phyloP scores from a whole-genome alignment of 2,329 filamentous ascomycete genomes.

The Penicillium sp. region DNA sequence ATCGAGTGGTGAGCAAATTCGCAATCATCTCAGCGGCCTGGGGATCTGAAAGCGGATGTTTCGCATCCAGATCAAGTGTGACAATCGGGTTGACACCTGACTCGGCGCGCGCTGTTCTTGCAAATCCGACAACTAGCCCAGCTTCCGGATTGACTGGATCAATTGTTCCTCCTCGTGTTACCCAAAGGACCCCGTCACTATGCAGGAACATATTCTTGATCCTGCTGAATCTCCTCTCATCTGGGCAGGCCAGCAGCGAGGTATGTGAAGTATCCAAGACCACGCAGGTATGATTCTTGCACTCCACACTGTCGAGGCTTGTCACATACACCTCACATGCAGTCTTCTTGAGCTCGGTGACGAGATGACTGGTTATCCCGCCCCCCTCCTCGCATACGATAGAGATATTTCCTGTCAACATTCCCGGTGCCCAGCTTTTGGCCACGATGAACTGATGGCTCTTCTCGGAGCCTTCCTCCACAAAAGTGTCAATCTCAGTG shows the following conservation, averaged over 20 bases:
- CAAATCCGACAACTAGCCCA: conserved; percentile 22
- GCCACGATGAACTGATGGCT: conserved; percentile 8
- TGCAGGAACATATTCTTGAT: conserved; percentile 20
- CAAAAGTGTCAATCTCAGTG: neutral
- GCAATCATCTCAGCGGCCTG: conserved; percentile 12
- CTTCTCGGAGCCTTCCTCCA: neutral
- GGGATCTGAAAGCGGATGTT: conserved; percentile 2
- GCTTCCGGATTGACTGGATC: conserved; percentile 14
- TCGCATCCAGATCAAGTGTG: conserved; percentile 24
- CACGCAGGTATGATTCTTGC: conserved; percentile 17
- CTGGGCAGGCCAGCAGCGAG: neutral
- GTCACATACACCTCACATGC: conserved; percentile 7
- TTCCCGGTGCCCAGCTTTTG: neutral
- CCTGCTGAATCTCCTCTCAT: conserved; percentile 3
- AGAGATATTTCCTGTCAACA: neutral
- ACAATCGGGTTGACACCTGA: conserved; percentile 23
- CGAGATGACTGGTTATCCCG: neutral
- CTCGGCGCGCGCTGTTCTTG: conserved; percentile 29
- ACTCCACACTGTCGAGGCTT: conserved; percentile 7
- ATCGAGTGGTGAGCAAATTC: conserved; percentile 10
- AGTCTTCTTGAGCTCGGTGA: neutral
- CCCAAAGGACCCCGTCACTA: conserved; percentile 23
- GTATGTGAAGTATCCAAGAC: conserved; percentile 16
- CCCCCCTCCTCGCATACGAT: conserved; percentile 12
- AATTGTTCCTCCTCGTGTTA: conserved; percentile 20